Evolutionary conservation across 495 filamentous ascomycete species (phyloP).

Genomic region (Daldinia decipiens): DNA sequence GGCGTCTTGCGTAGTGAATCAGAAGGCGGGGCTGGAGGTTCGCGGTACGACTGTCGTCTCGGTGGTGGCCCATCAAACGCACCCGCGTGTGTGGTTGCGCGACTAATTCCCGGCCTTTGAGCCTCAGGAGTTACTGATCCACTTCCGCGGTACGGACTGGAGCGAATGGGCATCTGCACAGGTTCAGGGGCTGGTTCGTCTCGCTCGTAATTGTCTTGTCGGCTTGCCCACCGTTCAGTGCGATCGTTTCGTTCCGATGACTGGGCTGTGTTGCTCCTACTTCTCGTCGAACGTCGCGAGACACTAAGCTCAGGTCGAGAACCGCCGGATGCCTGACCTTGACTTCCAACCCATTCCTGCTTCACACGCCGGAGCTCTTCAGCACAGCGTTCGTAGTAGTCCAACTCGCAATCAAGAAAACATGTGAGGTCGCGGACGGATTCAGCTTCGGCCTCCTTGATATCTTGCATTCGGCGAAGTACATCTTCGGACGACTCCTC

Average conservation of each 20-base stretch:
- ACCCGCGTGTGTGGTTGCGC: conserved; percentile 63
- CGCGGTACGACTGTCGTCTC: conserved; percentile 39
- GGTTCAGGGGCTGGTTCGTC: conserved; percentile 53
- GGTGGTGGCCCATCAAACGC: conserved; percentile 42
- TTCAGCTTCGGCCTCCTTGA: conserved; percentile 89
- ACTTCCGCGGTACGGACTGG: conserved; percentile 53
- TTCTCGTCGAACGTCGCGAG: conserved; percentile 49
- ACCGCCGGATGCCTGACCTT: conserved; percentile 43
- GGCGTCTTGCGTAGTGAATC: conserved; percentile 45
- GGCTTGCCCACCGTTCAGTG: conserved; percentile 46
- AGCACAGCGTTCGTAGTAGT: conserved; percentile 89
- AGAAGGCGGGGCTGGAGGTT: conserved; percentile 44
- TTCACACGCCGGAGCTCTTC: conserved; percentile 69
- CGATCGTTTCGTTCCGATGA: conserved; percentile 56
- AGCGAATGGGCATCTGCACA: conserved; percentile 71
- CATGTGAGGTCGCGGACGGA: conserved; percentile 80
- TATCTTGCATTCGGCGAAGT: conserved; percentile 92
- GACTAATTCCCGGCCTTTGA: conserved; percentile 49
- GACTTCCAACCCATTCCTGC: conserved; percentile 55
- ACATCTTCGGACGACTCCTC: conserved; percentile 97
- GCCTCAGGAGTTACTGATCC: conserved; percentile 60
- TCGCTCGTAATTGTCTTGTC: conserved; percentile 49
- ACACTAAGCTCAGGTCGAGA: conserved; percentile 32
- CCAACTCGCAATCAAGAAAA: conserved; percentile 90
- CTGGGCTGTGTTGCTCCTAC: conserved; percentile 59